Conservation (phyloP, 805 yeast species). For the Yarrowia bubula region DNA sequence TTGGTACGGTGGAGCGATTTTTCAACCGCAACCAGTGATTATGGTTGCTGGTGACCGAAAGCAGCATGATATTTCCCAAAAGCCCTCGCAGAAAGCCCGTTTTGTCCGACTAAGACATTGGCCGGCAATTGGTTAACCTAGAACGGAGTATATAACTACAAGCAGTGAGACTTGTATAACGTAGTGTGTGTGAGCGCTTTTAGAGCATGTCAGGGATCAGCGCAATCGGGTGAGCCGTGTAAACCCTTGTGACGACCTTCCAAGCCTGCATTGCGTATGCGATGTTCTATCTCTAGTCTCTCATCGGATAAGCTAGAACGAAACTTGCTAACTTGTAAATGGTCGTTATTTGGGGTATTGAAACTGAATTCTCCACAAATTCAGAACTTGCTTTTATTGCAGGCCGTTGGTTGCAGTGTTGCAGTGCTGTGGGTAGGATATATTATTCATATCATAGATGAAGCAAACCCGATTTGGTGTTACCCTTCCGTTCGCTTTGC, state of each 20-base stretch:
- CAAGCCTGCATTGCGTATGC: constrained; percentile 8
- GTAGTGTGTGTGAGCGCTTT: too few species aligned
- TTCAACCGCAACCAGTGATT: too few species aligned
- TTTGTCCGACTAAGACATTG: too few species aligned
- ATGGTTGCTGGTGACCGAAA: too few species aligned
- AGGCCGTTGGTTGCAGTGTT: not conserved
- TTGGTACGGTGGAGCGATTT: too few species aligned
- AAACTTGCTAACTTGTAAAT: not conserved
- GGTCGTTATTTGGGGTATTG: not conserved
- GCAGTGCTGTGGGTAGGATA: too few species aligned
- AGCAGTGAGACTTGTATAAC: too few species aligned
- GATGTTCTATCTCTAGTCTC: constrained; percentile 2
- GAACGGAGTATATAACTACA: too few species aligned
- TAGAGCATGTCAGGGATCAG: not conserved
- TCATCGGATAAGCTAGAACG: constrained; percentile 9
- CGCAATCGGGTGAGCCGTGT: constrained; percentile 12
- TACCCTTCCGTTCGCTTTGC: not conserved
- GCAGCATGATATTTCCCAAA: too few species aligned
- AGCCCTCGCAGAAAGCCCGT: too few species aligned
- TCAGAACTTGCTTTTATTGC: not conserved
- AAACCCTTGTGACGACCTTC: not conserved
- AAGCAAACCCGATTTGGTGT: not conserved
- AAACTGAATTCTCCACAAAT: not conserved
- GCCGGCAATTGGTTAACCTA: too few species aligned
- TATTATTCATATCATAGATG: too few species aligned